phyloP scores from a whole-genome alignment of 257 asterid genomes.

The Vinca minor region DNA sequence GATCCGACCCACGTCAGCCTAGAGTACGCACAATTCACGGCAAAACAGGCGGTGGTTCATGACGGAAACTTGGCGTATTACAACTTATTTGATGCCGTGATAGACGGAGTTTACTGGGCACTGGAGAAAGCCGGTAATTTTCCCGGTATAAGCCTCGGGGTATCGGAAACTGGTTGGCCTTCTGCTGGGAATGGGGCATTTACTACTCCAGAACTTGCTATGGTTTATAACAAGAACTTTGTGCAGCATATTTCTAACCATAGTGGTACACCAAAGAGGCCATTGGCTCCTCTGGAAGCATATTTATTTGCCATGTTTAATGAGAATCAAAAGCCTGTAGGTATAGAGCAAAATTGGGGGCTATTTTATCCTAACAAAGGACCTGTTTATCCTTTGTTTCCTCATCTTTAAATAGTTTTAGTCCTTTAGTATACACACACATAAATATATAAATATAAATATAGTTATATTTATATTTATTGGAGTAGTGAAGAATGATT shows the following conservation, averaged over 20 bases:
- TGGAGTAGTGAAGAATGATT: too few species aligned
- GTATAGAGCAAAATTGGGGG: slow-evolving; percentile 19
- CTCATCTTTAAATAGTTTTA: not conserved
- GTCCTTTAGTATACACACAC: too few species aligned
- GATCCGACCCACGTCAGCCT: not conserved
- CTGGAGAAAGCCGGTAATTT: slow-evolving; percentile 28
- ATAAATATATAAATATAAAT: too few species aligned
- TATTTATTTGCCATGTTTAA: slow-evolving; percentile 24
- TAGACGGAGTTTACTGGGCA: slow-evolving; percentile 30
- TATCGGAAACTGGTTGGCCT: slow-evolving; percentile 40
- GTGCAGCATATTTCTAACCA: not conserved
- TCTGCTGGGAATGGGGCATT: slow-evolving; percentile 16
- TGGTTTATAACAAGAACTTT: slow-evolving; percentile 15
- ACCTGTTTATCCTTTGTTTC: slow-evolving; percentile 9
- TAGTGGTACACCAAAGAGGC: slow-evolving; percentile 22
- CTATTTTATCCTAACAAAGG: slow-evolving; percentile 7
- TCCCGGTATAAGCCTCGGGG: slow-evolving; percentile 22
- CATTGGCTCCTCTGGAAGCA: slow-evolving; percentile 8
- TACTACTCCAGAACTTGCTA: slow-evolving; percentile 13
- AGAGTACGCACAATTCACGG: slow-evolving; percentile 25
- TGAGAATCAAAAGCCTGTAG: slow-evolving; percentile 19
- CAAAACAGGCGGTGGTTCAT: not conserved
- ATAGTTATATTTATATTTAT: too few species aligned
- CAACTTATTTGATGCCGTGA: slow-evolving; percentile 33
- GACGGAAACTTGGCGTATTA: slow-evolving; percentile 13